Evolutionary conservation across 192 early-diverging fungal genomes (phyloP), one percentile per base, ranked within the genome.

Genomic region (Rhizophagus sp.): DNA sequence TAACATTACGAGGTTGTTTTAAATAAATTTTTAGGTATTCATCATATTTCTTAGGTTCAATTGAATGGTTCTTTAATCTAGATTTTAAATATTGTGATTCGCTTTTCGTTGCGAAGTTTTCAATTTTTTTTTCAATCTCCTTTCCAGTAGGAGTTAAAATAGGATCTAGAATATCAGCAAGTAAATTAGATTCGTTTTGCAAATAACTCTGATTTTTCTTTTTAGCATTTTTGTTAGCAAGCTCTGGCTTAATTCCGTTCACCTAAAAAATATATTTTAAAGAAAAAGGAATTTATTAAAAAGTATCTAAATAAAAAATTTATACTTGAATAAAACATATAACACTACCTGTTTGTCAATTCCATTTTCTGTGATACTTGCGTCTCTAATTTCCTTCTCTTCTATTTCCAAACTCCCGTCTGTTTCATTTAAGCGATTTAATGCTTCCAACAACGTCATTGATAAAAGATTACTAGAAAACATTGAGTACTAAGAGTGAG

Each of bases 351-450:
- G 33, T 70, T 44, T n/a, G 1, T n/a, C 17, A 70, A 70, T 44
- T 41, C 68, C 68, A 47, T 44, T 44, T 68, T 33, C 33, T n/a
- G 22, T 70, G 39, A 44, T 70, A 41, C 39, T 22, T 7, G 33
- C 2, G n/a, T 39, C 41, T 47, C 3, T 19, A 24, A 9, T n/a
- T n/a, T 22, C 13, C 12, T 36, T 39, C 11, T 41, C 34, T 24
- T 39, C 41, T 22, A 70, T 36, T 44, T 47, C 22, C 19, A 41
- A 44, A 24, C n/a, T n/a, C 6, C 2, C 68, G 22, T 33, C 33
- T 44, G 36, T 41, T n/a, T 44, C 36, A 39, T 70, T 70, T n/a
- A 70, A 24, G 39, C 68, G 68, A 70, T 70, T 70, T 44, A 70
- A 11, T 70, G 68, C 68, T 1, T 44, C 22, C 15, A 70, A 22